Evolutionary conservation across 768 basidiomycete species (phyloP).

Genomic region (Lactarius quietus): DNA sequence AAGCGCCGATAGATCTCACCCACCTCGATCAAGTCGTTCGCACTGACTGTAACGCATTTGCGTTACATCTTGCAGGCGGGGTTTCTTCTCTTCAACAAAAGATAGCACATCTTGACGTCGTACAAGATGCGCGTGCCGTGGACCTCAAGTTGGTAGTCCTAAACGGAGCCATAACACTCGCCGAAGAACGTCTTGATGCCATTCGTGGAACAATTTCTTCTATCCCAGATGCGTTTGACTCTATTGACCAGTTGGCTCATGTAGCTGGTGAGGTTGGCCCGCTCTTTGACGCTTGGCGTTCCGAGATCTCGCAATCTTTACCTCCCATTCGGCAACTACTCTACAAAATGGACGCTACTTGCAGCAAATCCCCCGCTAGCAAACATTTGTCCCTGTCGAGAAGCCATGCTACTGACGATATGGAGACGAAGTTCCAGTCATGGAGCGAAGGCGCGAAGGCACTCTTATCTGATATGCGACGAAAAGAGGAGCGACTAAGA

Average conservation of each 20-base stretch:
- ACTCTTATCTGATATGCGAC: constrained; percentile 9
- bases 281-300: constrained; percentile 35
- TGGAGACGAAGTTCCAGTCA: constrained; percentile 16
- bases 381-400: constrained; percentile 50
- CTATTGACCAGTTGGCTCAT: constrained; percentile 36
- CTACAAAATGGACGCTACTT: constrained; percentile 50
- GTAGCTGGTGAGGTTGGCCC: constrained; percentile 39
- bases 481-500: constrained; percentile 19
- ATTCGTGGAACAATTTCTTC: constrained; percentile 38
- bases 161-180: constrained; percentile 7
- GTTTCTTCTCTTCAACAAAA: constrained; percentile 32
- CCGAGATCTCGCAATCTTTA: constrained; percentile 44
- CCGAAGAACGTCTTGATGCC: constrained; percentile 36
- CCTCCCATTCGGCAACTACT: constrained; percentile 54
- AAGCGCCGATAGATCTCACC: constrained; percentile 54
- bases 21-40: constrained; percentile 65
- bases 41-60: constrained; percentile 61
- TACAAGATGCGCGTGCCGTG: constrained; percentile 13
- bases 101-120: constrained; percentile 11
- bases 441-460: constrained; percentile 17
- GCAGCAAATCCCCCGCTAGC: constrained; percentile 43
- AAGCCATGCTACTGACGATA: constrained; percentile 43
- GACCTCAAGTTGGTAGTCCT: constrained; percentile 17
- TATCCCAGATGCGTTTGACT: constrained; percentile 31
- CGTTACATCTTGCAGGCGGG: constrained; percentile 37